These are phyloP conservation scores for Pleomassaria siparia DNA, from an alignment of 2,329 filamentous ascomycete species.

Conservation along the genomic window DNA sequence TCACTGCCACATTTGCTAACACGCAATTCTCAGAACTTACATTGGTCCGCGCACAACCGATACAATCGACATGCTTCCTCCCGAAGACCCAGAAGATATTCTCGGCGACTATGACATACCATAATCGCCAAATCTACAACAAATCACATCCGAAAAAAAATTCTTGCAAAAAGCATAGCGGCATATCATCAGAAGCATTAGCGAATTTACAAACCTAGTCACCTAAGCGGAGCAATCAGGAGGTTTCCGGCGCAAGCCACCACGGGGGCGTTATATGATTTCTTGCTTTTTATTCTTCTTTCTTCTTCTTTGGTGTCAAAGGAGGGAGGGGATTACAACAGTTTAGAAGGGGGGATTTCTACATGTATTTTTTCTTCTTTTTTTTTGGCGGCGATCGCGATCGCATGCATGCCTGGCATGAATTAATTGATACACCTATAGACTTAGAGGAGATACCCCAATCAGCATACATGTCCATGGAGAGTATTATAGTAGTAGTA, in stretches of 20 bases:
- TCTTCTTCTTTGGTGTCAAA: not conserved
- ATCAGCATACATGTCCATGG: not conserved
- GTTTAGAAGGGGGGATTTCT: not conserved
- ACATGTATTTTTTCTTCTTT: too few species aligned
- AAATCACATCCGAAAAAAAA: not conserved
- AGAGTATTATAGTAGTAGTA: not conserved
- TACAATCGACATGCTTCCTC: slow-evolving; percentile 46
- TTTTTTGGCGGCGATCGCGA: slow-evolving; percentile 7
- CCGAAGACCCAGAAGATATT: slow-evolving; percentile 44
- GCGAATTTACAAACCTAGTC: not conserved
- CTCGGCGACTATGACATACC: slow-evolving; percentile 37
- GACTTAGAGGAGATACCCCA: slow-evolving; percentile 6
- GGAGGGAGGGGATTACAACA: too few species aligned
- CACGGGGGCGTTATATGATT: too few species aligned
- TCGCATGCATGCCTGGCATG: too few species aligned
- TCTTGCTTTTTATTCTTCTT: slow-evolving; percentile 2
- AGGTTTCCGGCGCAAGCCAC: slow-evolving; percentile 7
- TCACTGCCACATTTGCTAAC: slow-evolving; percentile 7
- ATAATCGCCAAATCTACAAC: slow-evolving; percentile 10
- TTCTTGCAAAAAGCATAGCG: not conserved
- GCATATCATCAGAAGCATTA: slow-evolving; percentile 2
- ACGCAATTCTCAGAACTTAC: slow-evolving; percentile 51
- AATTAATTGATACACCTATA: too few species aligned
- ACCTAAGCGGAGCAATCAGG: slow-evolving; percentile 8
- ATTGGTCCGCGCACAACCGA: slow-evolving; percentile 61